These are phyloP conservation scores for Zygotorulaspora chibaensis DNA, from an alignment of 805 yeast genomes.

Conservation along the genomic window DNA sequence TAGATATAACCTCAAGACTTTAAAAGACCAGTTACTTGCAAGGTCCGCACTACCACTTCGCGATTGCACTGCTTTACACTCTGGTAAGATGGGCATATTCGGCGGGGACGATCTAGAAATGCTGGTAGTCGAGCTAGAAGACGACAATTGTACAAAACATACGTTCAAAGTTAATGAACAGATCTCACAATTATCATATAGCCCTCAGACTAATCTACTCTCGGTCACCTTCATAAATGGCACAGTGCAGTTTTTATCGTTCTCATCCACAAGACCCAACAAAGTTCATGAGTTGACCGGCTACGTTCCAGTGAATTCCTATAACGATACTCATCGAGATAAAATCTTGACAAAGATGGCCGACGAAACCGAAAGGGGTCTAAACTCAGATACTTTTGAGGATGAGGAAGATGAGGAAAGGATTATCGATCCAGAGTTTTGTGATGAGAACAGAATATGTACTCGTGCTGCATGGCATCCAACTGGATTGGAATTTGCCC, in stretches of 20 bases:
- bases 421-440: constrained; percentile 32
- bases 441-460: constrained; percentile 41
- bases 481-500: constrained; percentile 61
- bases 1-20: constrained; percentile 18
- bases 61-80: constrained; percentile 54
- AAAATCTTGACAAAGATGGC: constrained; percentile 7
- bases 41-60: constrained; percentile 38
- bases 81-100: constrained; percentile 52
- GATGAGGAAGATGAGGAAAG: constrained; percentile 36
- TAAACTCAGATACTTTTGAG: constrained; percentile 41
- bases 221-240: constrained; percentile 61
- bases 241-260: constrained; percentile 47
- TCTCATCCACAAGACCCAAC: constrained; percentile 51
- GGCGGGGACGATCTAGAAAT: constrained; percentile 68
- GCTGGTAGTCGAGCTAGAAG: constrained; percentile 42
- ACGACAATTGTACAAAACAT: constrained; percentile 22
- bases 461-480: constrained; percentile 67
- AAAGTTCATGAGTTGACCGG: constrained; percentile 43
- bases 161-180: constrained; percentile 48
- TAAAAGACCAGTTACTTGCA: constrained; percentile 38
- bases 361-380: constrained; percentile 22
- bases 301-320: constrained; percentile 34
- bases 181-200: constrained; percentile 52
- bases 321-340: constrained; percentile 30
- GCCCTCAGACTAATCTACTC: constrained; percentile 50